phyloP scores from a whole-genome alignment of 2,329 filamentous ascomycete genomes.

The Thielaviopsis musarum region DNA sequence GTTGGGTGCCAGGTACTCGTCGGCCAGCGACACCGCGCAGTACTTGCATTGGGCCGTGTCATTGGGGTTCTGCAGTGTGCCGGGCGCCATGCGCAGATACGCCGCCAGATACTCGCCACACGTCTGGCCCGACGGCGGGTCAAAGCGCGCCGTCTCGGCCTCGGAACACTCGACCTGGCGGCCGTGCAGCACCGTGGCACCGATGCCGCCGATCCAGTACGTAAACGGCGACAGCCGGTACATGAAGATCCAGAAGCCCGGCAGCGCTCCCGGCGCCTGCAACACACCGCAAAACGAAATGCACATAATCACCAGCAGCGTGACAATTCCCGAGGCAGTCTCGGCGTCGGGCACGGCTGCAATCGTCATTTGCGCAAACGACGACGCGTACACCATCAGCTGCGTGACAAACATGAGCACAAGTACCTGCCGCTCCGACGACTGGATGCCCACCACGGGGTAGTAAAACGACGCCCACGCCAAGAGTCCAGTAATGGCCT shows the following conservation, averaged over 20 bases:
- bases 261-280: conserved; percentile 38
- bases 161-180: conserved; percentile 33
- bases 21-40: conserved; percentile 45
- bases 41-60: conserved; percentile 45
- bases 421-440: conserved; percentile 40
- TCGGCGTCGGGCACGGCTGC: conserved; percentile 52
- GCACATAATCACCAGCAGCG: conserved; percentile 40
- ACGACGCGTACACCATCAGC: conserved; percentile 54
- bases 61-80: conserved; percentile 44
- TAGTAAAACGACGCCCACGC: conserved; percentile 55
- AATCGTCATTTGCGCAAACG: conserved; percentile 60
- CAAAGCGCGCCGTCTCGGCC: conserved; percentile 45
- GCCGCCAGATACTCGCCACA: conserved; percentile 46
- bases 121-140: conserved; percentile 42
- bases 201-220: conserved; percentile 51
- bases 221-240: conserved; percentile 51
- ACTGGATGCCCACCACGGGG: conserved; percentile 33
- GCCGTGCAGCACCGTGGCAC: conserved; percentile 45
- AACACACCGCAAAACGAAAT: conserved; percentile 49
- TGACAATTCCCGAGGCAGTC: conserved; percentile 47
- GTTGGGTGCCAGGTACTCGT: conserved; percentile 36
- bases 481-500: conserved; percentile 45
- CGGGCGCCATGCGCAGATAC: conserved; percentile 33
- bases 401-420: conserved; percentile 48
- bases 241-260: conserved; percentile 67